Conservation (phyloP, 1,139 yeast genomes). For the Kurtzmaniella quercitrusa region DNA sequence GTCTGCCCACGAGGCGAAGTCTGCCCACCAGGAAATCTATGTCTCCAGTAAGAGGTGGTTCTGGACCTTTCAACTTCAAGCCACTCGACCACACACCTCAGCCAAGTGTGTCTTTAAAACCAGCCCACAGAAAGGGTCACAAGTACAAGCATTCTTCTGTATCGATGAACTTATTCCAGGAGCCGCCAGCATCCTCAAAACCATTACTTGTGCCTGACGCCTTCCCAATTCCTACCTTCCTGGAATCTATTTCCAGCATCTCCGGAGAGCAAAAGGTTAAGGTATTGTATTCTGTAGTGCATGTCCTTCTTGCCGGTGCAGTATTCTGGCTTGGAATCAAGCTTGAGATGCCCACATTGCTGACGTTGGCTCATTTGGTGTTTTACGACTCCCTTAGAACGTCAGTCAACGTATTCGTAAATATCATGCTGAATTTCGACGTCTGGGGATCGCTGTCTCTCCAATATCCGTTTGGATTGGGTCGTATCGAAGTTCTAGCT, state of each 20-base stretch:
- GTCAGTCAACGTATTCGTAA: conserved; percentile 64
- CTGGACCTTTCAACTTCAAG: conserved; percentile 40
- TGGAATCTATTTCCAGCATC: conserved; percentile 58
- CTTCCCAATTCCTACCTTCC: conserved; percentile 70
- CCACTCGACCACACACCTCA: conserved; percentile 35
- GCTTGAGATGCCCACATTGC: conserved; percentile 55
- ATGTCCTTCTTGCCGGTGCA: conserved; percentile 49
- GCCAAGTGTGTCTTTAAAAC: conserved; percentile 32
- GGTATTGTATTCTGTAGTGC: conserved; percentile 63
- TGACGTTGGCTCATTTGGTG: conserved; percentile 81
- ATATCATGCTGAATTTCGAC: conserved; percentile 80
- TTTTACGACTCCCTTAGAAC: conserved; percentile 87
- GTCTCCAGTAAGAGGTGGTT: conserved; percentile 24
- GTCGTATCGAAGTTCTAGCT: conserved; percentile 78
- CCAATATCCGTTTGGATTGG: conserved; percentile 87
- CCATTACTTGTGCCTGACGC: conserved; percentile 72
- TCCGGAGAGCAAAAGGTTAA: conserved; percentile 51
- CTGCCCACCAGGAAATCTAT: conserved; percentile 13
- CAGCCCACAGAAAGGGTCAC: conserved; percentile 89
- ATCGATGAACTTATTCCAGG: conserved; percentile 92
- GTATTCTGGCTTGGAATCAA: conserved; percentile 61
- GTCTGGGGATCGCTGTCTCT: conserved; percentile 87
- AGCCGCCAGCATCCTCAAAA: conserved; percentile 66
- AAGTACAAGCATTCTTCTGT: conserved; percentile 96
- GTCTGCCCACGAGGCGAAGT: conserved; percentile 19